Evolutionary conservation across 495 filamentous ascomycete species (phyloP).

Genomic region (Geopyxis carbonaria): DNA sequence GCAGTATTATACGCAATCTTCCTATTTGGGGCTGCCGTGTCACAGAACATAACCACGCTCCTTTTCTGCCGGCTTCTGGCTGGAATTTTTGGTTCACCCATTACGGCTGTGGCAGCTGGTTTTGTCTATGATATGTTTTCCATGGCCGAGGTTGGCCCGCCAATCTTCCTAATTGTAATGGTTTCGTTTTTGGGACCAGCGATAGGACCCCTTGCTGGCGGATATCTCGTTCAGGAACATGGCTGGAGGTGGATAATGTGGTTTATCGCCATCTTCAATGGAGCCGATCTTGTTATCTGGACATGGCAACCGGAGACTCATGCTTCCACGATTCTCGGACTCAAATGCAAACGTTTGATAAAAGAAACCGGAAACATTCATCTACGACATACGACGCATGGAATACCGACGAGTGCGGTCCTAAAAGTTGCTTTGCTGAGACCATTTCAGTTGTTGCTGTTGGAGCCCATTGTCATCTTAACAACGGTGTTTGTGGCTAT

Average conservation of each 20-base stretch:
- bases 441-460: constrained; percentile 60
- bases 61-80: constrained; percentile 71
- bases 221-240: constrained; percentile 63
- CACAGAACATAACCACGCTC: constrained; percentile 65
- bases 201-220: constrained; percentile 64
- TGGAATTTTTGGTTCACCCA: constrained; percentile 30
- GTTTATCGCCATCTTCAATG: constrained; percentile 52
- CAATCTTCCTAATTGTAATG: constrained; percentile 56
- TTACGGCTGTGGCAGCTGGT: constrained; percentile 67
- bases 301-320: constrained; percentile 65
- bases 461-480: constrained; percentile 60
- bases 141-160: constrained; percentile 50
- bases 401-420: no score
- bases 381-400: no score
- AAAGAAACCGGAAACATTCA: constrained; percentile 52
- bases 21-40: constrained; percentile 47
- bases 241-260: constrained; percentile 28
- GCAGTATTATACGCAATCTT: constrained; percentile 70
- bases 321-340: constrained; percentile 53
- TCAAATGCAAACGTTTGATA: constrained; percentile 57
- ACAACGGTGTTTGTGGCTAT: constrained; percentile 70
- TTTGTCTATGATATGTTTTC: no score
- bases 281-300: constrained; percentile 48
- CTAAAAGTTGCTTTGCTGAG: constrained; percentile 55
- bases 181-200: constrained; percentile 48